Evolutionary conservation across 2,329 filamentous ascomycete species (phyloP), one percentile per base, ranked within the genome.

Genomic region (Sporothrix brunneoviolacea): DNA sequence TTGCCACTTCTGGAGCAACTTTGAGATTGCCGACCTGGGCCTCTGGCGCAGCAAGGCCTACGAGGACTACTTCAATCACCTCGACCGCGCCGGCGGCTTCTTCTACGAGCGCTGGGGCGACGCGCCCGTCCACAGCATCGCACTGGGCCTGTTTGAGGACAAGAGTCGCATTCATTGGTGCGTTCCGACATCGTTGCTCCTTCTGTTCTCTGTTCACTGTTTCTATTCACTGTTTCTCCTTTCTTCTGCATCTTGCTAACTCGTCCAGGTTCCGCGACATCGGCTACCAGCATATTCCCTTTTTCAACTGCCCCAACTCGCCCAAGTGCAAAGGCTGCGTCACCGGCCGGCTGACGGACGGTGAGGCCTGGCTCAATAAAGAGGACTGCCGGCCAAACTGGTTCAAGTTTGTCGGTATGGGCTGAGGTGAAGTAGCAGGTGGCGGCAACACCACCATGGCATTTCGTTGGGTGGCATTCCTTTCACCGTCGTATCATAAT

Each of bases 1-100:
- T 3, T 98, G 93, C 67, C 93, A 98, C 68, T 98, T 98, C 75
- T 98, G 93, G 93, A 93, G 85, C 62, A 98, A 98, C 69, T 98
- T 98, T 61, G 93, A 98, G 69, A 91, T 98, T 60, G 91, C 80
- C 41, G 89, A 96, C 67, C 80, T 98, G 78, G 80, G 80, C 56
- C 95, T 98, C 69, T 98, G 90, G 88, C 77, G 93, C 43, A 88
- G 89, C 63, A 81, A 91, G 65, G 77, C 82, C 40, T 98, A 98
- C 64, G 87, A 95, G 64, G 90, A 94, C 56, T 98, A 96, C 68
- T 98, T 98, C 65, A 83, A 95, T 63, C 90, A 97, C 67, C 77
- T 98, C 30, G 93, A 98, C 68, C 82, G 87, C 18, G 88, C 91
- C 0, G 93, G 93, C 33, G 93, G 93, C 21, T 98, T 98, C 33